Conservation (phyloP, 768 basidiomycete genomes). For the Pisolithus orientalis region DNA sequence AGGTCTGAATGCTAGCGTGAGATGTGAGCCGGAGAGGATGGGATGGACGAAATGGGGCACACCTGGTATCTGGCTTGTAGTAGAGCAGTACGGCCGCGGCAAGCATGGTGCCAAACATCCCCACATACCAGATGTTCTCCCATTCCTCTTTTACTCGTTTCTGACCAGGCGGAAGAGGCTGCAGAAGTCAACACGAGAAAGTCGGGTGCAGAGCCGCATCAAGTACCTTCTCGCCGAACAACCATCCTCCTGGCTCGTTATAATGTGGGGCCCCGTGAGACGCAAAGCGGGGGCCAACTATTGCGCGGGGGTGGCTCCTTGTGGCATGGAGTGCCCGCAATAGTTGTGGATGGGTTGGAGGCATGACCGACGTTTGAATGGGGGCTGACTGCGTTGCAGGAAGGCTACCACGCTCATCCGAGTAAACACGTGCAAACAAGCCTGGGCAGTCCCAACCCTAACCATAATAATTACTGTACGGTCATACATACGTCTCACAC, state of each 20-base stretch:
- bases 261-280: slow-evolving; percentile 78
- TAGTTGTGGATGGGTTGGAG: neutral
- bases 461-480: neutral
- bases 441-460: neutral
- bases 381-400: neutral
- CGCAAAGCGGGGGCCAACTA: slow-evolving; percentile 45
- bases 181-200: slow-evolving; percentile 3
- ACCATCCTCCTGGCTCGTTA: slow-evolving; percentile 82
- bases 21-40: neutral
- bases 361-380: neutral
- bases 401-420: too few relatives aligned
- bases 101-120: slow-evolving; percentile 86
- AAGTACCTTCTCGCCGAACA: slow-evolving; percentile 84
- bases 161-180: slow-evolving; percentile 76
- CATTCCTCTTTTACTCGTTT: slow-evolving; percentile 86
- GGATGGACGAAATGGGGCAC: slow-evolving; percentile 18
- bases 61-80: slow-evolving; percentile 95
- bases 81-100: slow-evolving; percentile 71
- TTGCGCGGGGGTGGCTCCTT: slow-evolving; percentile 7
- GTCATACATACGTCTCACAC: neutral
- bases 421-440: neutral
- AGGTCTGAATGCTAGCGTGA: slow-evolving; percentile 70
- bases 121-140: slow-evolving; percentile 87
- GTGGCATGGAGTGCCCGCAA: neutral
- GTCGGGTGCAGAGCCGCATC: neutral